Percentiles rank a stretch among this genome's conserved stretches.
Evolutionary conservation across 345 rosid genomes (phyloP).

Genomic region (Aethionema arabicum): DNA sequence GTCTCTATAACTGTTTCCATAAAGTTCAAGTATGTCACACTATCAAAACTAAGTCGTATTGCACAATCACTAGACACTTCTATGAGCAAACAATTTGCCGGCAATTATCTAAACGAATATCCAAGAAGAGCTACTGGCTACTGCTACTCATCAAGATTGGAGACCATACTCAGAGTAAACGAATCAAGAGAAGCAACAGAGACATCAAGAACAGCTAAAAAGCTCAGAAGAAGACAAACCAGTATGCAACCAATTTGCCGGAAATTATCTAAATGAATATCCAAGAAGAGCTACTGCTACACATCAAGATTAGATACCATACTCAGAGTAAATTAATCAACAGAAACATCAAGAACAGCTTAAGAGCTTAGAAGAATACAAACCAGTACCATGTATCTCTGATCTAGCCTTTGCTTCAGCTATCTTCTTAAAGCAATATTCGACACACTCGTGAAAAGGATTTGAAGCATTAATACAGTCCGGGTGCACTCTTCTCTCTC

Average conservation of each 20-base stretch:
- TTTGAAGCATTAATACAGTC: constrained; percentile 72
- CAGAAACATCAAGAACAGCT: constrained; percentile 5
- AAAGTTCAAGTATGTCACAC: background rate
- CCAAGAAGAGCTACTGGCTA: background rate
- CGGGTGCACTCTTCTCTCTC: constrained; percentile 55
- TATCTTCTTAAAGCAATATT: constrained; percentile 73
- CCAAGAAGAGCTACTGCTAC: constrained; percentile 6
- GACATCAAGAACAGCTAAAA: background rate
- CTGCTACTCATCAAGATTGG: background rate
- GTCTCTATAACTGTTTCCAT: background rate
- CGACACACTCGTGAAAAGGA: constrained; percentile 77
- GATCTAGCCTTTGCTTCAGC: constrained; percentile 55
- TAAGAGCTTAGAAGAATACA: background rate
- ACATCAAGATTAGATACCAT: constrained; percentile 4
- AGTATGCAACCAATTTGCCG: constrained; percentile 10
- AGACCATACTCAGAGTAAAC: background rate
- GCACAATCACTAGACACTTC: background rate
- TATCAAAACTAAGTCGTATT: background rate
- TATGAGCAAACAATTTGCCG: background rate
- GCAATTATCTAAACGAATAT: background rate
- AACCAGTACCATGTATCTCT: constrained; percentile 49
- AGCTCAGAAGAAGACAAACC: constrained; percentile 31
- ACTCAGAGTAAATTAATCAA: constrained; percentile 5
- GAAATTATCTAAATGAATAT: background rate
- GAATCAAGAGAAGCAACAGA: background rate